Evolutionary conservation across 164 flowering plant genomes (phyloP).

Genomic region (Vitis cinerea): DNA sequence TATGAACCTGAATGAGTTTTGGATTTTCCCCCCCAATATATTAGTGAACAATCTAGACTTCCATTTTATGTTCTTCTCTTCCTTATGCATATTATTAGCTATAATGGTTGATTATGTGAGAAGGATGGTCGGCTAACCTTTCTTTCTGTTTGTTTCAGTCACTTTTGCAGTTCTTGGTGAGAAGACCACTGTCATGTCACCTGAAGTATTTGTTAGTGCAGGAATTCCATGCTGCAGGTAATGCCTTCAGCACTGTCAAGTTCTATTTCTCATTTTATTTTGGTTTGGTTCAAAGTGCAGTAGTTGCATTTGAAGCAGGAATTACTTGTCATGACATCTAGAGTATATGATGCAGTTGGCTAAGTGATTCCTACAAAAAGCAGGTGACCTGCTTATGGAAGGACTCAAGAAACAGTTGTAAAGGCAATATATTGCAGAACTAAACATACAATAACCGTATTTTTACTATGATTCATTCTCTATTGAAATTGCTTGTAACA

Average conservation of each 20-base stretch:
- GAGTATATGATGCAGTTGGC: neutral
- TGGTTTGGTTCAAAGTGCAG: neutral
- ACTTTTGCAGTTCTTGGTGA: conserved; percentile 94
- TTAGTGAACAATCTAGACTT: too few species aligned
- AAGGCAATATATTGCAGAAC: neutral
- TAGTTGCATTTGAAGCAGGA: neutral
- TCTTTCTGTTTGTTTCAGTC: conserved; percentile 39
- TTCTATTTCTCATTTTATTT: neutral
- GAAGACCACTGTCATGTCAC: conserved; percentile 97
- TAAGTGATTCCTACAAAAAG: conserved; percentile 1
- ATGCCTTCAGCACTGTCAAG: conserved; percentile 3
- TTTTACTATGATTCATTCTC: neutral
- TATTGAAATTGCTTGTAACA: neutral
- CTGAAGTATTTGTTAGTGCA: conserved; percentile 81
- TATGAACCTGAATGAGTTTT: too few species aligned
- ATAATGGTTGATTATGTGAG: too few species aligned
- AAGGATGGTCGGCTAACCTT: neutral
- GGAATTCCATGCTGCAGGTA: conserved; percentile 99
- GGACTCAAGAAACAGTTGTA: neutral
- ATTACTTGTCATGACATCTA: neutral
- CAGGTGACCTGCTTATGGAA: neutral
- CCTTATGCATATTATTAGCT: too few species aligned
- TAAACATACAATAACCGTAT: neutral
- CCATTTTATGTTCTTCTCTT: too few species aligned
- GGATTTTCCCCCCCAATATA: too few species aligned